These are phyloP conservation scores for Paramecium tetraurelia DNA, from an alignment of 73 alveolate genomes.

Conservation along the genomic window DNA sequence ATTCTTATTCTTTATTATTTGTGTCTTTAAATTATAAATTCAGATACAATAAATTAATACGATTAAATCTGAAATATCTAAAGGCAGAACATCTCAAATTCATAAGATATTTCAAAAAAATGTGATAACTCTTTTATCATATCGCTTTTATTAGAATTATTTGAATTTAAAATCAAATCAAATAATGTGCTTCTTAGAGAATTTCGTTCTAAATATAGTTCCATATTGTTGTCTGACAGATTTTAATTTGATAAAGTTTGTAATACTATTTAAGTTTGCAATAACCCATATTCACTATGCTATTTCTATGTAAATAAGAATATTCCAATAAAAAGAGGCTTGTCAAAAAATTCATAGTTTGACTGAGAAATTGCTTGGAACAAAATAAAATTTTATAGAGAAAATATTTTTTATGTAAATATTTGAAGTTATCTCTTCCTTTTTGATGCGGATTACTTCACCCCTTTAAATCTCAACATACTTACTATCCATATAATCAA, in stretches of 20 bases:
- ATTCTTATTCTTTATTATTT: background rate
- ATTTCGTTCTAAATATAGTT: background rate
- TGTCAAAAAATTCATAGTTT: too few relatives aligned
- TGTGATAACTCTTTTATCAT: background rate
- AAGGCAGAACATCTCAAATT: background rate
- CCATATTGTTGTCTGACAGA: background rate
- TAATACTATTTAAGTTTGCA: background rate
- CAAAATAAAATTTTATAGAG: too few relatives aligned
- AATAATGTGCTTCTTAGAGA: background rate
- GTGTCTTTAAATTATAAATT: background rate
- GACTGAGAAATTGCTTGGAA: too few relatives aligned
- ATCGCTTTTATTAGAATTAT: background rate
- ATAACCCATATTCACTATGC: too few relatives aligned
- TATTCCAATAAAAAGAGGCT: background rate
- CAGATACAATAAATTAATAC: background rate
- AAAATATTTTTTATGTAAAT: too few relatives aligned
- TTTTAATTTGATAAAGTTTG: too few relatives aligned
- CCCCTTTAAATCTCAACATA: background rate
- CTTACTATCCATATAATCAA: too few relatives aligned
- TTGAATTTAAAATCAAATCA: background rate
- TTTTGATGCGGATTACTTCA: background rate
- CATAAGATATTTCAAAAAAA: background rate
- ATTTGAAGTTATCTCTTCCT: too few relatives aligned
- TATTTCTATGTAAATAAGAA: background rate
- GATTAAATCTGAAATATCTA: background rate